Evolutionary conservation across 2,329 filamentous ascomycete species (phyloP).

Genomic region (Neonectria punicea): DNA sequence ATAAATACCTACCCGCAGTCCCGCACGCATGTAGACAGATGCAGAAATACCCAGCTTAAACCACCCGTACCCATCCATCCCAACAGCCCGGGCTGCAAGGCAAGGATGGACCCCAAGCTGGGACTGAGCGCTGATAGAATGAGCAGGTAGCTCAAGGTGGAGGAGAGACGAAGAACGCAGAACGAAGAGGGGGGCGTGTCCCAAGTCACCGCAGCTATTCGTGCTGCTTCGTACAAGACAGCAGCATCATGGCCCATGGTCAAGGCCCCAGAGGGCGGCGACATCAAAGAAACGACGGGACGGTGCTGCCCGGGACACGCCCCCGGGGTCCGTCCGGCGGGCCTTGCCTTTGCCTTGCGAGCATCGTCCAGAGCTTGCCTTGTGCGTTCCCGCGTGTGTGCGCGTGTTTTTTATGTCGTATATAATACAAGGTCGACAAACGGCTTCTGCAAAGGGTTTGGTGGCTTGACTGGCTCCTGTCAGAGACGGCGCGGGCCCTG

Average conservation of each 20-base stretch:
- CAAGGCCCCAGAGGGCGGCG: conserved; percentile 23
- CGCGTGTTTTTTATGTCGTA: conserved; percentile 33
- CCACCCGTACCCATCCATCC: conserved; percentile 14
- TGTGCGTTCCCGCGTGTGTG: conserved; percentile 36
- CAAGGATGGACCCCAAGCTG: conserved; percentile 28
- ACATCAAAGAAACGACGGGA: conserved; percentile 34
- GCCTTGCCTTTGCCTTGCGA: conserved; percentile 19
- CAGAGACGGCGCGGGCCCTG: conserved; percentile 5
- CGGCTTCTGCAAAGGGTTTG: conserved; percentile 17
- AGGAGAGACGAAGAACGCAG: too few species aligned
- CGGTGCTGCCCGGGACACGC: conserved; percentile 27
- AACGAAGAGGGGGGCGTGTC: conserved; percentile 25
- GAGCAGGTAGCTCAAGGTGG: not conserved
- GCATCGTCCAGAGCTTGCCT: conserved; percentile 34
- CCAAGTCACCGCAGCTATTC: conserved; percentile 24
- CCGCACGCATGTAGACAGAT: conserved; percentile 18
- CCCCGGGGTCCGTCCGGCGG: conserved; percentile 31
- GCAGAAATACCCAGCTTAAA: conserved; percentile 23
- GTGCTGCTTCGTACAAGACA: conserved; percentile 10
- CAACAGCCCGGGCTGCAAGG: conserved; percentile 31
- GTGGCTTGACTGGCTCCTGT: conserved; percentile 28
- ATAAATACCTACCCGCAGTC: conserved; percentile 36
- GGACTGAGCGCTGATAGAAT: conserved; percentile 15
- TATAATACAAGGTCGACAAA: conserved; percentile 38
- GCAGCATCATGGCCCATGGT: conserved; percentile 14